Evolutionary conservation across 2,329 filamentous ascomycete species (phyloP).

Genomic region (Hypoxylon sp.): DNA sequence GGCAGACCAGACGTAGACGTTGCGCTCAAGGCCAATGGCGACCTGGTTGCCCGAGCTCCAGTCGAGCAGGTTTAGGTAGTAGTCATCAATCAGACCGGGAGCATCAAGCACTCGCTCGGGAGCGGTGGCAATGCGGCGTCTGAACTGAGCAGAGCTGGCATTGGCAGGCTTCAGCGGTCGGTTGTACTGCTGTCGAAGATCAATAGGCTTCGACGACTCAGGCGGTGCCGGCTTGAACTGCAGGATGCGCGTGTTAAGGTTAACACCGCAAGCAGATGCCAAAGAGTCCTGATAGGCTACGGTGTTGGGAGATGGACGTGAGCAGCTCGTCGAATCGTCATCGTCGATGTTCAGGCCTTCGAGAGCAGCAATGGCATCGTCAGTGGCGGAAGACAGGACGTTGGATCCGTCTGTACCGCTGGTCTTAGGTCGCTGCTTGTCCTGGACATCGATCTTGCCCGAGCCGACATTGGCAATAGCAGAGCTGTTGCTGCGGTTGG

Average conservation of each 20-base stretch:
- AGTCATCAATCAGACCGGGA: slow-evolving; percentile 94
- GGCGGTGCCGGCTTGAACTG: slow-evolving; percentile 98
- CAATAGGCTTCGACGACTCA: slow-evolving; percentile 97
- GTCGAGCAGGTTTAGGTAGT: slow-evolving; percentile 98
- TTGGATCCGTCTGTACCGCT: slow-evolving; percentile 74
- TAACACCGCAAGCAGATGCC: slow-evolving; percentile 90
- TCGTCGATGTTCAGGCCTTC: slow-evolving; percentile 79
- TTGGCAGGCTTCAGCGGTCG: slow-evolving; percentile 84
- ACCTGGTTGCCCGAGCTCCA: slow-evolving; percentile 99
- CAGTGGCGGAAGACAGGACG: slow-evolving; percentile 78
- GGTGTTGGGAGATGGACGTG: slow-evolving; percentile 84
- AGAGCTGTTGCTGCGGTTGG: slow-evolving; percentile 89
- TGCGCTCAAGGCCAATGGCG: slow-evolving; percentile 94
- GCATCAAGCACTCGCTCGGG: slow-evolving; percentile 97
- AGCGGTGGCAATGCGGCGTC: slow-evolving; percentile 90
- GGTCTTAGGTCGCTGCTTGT: slow-evolving; percentile 77
- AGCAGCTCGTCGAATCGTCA: slow-evolving; percentile 73
- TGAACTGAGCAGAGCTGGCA: slow-evolving; percentile 81
- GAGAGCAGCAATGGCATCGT: slow-evolving; percentile 80
- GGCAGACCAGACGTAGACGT: slow-evolving; percentile 98
- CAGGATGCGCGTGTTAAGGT: slow-evolving; percentile 91
- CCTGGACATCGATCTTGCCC: slow-evolving; percentile 78
- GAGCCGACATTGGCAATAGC: slow-evolving; percentile 83
- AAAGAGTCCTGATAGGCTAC: slow-evolving; percentile 92
- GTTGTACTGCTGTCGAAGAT: slow-evolving; percentile 97